Evolutionary conservation across 2,329 filamentous ascomycete species (phyloP), one percentile per base, ranked within the genome.

Genomic region (Aspergillus sp.): DNA sequence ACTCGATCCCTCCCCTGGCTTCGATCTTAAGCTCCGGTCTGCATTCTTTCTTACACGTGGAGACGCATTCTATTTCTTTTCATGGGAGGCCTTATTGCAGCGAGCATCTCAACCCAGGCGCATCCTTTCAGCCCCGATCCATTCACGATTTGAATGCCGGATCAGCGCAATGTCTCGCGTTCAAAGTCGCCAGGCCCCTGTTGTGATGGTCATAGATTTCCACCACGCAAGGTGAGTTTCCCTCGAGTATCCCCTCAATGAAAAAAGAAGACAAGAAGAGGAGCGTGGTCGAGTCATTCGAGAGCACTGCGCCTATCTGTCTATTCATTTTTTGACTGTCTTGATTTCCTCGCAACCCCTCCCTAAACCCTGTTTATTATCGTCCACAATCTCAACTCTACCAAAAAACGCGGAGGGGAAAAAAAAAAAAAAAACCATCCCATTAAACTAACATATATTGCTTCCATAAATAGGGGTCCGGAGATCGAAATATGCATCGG

Each of bases 401-500:
- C 19, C 19, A 19, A 19, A 19, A 19, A 2, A 28, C 36, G 36
- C 27, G 36, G 34, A 10, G 33, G n/a, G n/a, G n/a, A n/a, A n/a
- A n/a, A n/a, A n/a, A 34, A 34, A 13, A 4, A 34, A 19, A 3
- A 19, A 34, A 9, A 34, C 5, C 5, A 8, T 34, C 19, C 6
- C 12, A 12, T 34, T 13, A 19, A 27, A 29, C 45, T 52, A 40
- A 51, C 12, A 8, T 6, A n/a, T 39, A 6, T 28, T 13, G 28
- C 37, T 33, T 38, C 34, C 30, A 26, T 33, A 12, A 44, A 27
- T 53, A 83, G 82, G 64, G 93, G 93, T 7, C 93, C 93, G 29
- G 93, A 98, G 71, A 86, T 97, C 44, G 90, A 97, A 72, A 80
- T 78, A 58, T 97, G 91, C 87, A 88, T 95, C 62, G 90, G 89